Percentiles rank a stretch among this genome's conserved stretches.
These are phyloP conservation scores for Pseudozyma flocculosa DNA, from an alignment of 1,284 basidiomycete genomes.

Conservation along the genomic window DNA sequence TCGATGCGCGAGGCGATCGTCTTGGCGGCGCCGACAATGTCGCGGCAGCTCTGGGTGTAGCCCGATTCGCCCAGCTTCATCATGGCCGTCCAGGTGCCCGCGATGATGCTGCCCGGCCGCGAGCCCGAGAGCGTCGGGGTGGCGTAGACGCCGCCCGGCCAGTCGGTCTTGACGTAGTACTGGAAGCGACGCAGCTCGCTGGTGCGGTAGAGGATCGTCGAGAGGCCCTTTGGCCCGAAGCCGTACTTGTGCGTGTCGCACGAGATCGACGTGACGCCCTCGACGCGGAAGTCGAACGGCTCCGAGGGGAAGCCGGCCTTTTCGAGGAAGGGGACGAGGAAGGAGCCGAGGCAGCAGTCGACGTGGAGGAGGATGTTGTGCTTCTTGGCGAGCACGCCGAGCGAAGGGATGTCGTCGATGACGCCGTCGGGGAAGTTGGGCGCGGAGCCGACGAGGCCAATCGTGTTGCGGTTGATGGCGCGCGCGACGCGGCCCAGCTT, in stretches of 20 bases:
- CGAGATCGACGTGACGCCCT: conserved; percentile 53
- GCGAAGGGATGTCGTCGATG: conserved; percentile 76
- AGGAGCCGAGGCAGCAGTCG: conserved; percentile 59
- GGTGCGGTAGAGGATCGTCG: conserved; percentile 49
- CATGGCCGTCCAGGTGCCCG: conserved; percentile 94
- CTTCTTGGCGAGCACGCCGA: conserved; percentile 73
- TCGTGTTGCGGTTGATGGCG: conserved; percentile 55
- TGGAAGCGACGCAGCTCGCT: conserved; percentile 48
- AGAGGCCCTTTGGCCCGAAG: conserved; percentile 55
- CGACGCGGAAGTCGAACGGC: conserved; percentile 56
- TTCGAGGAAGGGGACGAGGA: conserved; percentile 55
- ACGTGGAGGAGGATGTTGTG: conserved; percentile 86
- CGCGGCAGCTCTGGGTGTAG: conserved; percentile 81
- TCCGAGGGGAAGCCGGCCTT: conserved; percentile 48
- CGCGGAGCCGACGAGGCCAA: conserved; percentile 80
- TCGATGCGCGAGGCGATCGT: conserved; percentile 70
- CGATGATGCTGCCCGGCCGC: conserved; percentile 87
- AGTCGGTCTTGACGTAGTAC: conserved; percentile 56
- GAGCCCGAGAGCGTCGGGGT: conserved; percentile 43
- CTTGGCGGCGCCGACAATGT: conserved; percentile 75
- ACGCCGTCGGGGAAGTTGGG: conserved; percentile 67
- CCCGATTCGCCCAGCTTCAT: conserved; percentile 88
- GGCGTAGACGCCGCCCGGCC: conserved; percentile 57
- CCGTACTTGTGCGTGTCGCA: conserved; percentile 59
- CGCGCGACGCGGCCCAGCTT: conserved; percentile 74